Percentiles rank a stretch among this genome's conserved stretches.
Evolutionary conservation across 2,329 filamentous ascomycete species (phyloP).

Genomic region (Claviceps sorghi): DNA sequence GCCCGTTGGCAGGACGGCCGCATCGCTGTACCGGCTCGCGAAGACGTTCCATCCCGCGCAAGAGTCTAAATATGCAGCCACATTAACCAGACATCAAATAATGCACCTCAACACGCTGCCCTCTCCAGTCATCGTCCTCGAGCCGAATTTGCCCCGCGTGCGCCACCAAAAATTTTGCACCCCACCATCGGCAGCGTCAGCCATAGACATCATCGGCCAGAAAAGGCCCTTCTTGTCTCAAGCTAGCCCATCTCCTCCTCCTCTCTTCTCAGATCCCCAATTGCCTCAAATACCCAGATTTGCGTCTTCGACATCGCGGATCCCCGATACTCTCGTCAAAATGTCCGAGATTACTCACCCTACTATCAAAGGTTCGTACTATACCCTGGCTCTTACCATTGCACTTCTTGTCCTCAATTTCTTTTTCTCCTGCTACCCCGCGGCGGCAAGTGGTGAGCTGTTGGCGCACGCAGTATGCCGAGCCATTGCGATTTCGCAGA

Average conservation of each 20-base stretch:
- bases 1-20: too few relatives aligned
- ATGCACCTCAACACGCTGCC: not conserved
- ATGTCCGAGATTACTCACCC: slow-evolving; percentile 59
- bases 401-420: not conserved
- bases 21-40: too few relatives aligned
- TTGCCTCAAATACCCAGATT: slow-evolving; percentile 3
- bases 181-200: slow-evolving; percentile 1
- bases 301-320: slow-evolving; percentile 5
- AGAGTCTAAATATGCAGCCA: not conserved
- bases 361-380: slow-evolving; percentile 50
- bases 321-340: slow-evolving; percentile 15
- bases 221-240: slow-evolving; percentile 3
- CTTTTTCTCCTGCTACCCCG: not conserved
- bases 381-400: not conserved
- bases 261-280: not conserved
- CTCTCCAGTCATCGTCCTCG: not conserved
- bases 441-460: not conserved
- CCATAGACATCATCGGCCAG: slow-evolving; percentile 1
- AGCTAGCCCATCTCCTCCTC: not conserved
- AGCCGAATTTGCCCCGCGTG: not conserved
- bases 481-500: not conserved
- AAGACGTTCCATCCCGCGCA: not conserved
- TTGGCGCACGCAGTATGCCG: not conserved
- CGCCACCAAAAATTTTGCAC: slow-evolving; percentile 3
- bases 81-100: not conserved